A percentile compares a stretch with the other conserved stretches of the same genome.
Conservation (phyloP, 78 protist genomes). For the Guillardia theta region DNA sequence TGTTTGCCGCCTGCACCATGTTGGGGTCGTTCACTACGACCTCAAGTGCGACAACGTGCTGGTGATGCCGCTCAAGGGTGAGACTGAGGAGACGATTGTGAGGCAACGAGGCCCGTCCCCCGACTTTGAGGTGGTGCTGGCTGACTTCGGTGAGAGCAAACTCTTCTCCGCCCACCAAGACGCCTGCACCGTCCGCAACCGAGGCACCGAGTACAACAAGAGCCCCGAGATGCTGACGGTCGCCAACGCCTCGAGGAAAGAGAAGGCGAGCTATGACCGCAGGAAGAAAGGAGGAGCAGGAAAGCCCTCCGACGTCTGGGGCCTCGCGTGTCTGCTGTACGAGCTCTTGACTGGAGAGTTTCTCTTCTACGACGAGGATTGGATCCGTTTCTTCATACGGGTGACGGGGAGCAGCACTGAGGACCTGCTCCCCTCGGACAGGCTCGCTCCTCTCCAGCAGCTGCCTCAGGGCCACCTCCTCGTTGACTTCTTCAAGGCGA, state of each 20-base stretch:
- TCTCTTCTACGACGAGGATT: constrained; percentile 83
- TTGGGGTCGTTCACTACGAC: constrained; percentile 82
- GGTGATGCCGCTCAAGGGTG: constrained; percentile 59
- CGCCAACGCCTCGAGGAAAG: constrained; percentile 43
- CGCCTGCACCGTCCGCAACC: constrained; percentile 70
- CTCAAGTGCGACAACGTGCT: constrained; percentile 83
- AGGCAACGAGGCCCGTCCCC: constrained; percentile 30
- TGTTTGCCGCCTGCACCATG: neutral
- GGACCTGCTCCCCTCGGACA: constrained; percentile 7
- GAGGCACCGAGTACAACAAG: constrained; percentile 92
- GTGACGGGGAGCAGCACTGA: constrained; percentile 59
- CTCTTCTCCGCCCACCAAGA: constrained; percentile 69
- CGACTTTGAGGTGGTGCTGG: neutral
- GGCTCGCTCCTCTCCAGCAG: neutral
- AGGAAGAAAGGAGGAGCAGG: constrained; percentile 36
- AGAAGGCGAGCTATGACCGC: constrained; percentile 34
- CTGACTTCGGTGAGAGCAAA: constrained; percentile 87
- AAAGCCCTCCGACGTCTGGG: constrained; percentile 86
- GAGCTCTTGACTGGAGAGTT: constrained; percentile 88
- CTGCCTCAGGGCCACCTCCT: constrained; percentile 11
- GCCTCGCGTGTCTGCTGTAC: constrained; percentile 82
- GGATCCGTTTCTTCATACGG: constrained; percentile 79
- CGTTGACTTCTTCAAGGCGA: constrained; percentile 65
- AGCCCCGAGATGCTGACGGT: constrained; percentile 89
- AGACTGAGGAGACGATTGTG: constrained; percentile 30